phyloP scores from a whole-genome alignment of 1,284 basidiomycete genomes.

The Flammula alnicola region DNA sequence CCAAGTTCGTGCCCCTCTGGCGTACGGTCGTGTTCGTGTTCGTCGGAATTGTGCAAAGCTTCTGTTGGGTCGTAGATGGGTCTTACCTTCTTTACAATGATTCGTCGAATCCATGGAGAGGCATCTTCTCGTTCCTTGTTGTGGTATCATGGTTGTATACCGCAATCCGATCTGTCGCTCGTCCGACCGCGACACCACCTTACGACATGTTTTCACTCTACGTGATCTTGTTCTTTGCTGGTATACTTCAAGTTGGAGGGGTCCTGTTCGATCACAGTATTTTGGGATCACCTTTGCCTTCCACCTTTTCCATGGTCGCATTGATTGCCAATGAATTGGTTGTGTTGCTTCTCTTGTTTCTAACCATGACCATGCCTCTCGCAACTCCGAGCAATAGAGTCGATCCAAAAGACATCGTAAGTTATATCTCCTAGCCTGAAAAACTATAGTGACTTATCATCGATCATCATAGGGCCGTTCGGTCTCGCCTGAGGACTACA shows the following conservation, averaged over 20 bases:
- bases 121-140: conserved; percentile 43
- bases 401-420: conserved; percentile 55
- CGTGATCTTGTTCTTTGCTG: conserved; percentile 45
- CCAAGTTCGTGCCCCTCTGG: conserved; percentile 51
- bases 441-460: neutral
- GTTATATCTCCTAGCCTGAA: conserved; percentile 23
- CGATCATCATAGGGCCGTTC: conserved; percentile 46
- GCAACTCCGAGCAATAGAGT: conserved; percentile 54
- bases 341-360: conserved; percentile 42
- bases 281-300: conserved; percentile 41
- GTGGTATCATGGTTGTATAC: conserved; percentile 56
- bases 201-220: conserved; percentile 59
- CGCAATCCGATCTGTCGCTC: conserved; percentile 31
- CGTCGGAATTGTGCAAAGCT: conserved; percentile 50
- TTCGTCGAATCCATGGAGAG: conserved; percentile 31
- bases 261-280: conserved; percentile 51
- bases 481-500: conserved; percentile 77
- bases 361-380: conserved; percentile 62
- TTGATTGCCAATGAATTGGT: conserved; percentile 49
- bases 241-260: conserved; percentile 51
- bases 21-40: conserved; percentile 55
- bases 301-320: conserved; percentile 32
- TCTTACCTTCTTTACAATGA: conserved; percentile 47
- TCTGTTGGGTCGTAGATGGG: conserved; percentile 55
- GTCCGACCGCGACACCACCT: conserved; percentile 50